Percentiles rank a stretch among this genome's conserved stretches.
These are phyloP conservation scores for Dorcoceras hygrometricum DNA, from an alignment of 257 asterid species.

Conservation along the genomic window DNA sequence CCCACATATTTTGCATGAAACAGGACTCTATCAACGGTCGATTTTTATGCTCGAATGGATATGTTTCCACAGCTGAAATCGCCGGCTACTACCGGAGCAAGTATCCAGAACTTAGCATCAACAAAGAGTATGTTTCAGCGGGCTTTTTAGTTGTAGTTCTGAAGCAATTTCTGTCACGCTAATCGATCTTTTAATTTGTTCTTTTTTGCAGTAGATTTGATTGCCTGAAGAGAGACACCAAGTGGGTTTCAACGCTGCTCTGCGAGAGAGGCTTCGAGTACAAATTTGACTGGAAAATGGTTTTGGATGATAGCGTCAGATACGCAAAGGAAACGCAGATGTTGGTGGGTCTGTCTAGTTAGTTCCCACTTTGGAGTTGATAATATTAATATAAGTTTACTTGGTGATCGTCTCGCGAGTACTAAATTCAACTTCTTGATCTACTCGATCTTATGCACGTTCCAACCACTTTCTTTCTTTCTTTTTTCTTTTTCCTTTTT, in stretches of 20 bases:
- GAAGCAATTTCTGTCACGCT: too few relatives aligned
- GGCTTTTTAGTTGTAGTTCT: neutral
- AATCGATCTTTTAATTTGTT: neutral
- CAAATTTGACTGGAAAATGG: neutral
- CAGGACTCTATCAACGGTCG: constrained; percentile 44
- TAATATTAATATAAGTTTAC: too few relatives aligned
- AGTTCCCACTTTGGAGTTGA: too few relatives aligned
- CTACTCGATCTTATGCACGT: too few relatives aligned
- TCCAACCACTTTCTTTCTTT: too few relatives aligned
- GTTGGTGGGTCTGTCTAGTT: too few relatives aligned
- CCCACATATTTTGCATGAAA: constrained; percentile 44
- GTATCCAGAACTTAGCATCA: neutral
- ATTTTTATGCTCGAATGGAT: constrained; percentile 30
- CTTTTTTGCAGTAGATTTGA: neutral
- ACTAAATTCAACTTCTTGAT: too few relatives aligned
- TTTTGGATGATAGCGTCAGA: neutral
- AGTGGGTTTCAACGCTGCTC: neutral
- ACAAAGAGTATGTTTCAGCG: neutral
- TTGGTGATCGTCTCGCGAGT: too few relatives aligned
- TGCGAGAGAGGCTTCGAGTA: neutral
- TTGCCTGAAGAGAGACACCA: neutral
- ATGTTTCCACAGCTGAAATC: neutral
- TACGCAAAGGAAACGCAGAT: neutral
- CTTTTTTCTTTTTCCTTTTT: too few relatives aligned
- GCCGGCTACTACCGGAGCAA: neutral